Evolutionary conservation across 1,284 basidiomycete species (phyloP).

Genomic region (Anthracocystis walkeri): DNA sequence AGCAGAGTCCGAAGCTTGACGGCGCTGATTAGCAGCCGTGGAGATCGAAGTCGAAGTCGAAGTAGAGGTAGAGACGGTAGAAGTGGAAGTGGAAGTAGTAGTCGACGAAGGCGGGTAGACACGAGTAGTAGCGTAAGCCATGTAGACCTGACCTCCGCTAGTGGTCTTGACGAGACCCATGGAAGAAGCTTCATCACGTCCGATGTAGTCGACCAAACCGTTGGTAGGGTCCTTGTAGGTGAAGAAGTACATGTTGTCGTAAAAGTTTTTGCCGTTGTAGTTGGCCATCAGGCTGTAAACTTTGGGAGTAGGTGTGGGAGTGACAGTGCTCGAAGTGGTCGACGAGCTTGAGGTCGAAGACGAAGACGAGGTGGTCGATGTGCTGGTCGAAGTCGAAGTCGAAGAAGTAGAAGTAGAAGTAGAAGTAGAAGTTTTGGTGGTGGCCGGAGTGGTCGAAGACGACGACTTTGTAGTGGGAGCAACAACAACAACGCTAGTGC

Average conservation of each 20-base stretch:
- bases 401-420: conserved; percentile 9
- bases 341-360: conserved; percentile 6
- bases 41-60: conserved; percentile 18
- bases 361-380: conserved; percentile 1
- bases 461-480: conserved; percentile 2
- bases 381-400: conserved; percentile 1
- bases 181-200: conserved; percentile 26
- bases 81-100: conserved; percentile 8
- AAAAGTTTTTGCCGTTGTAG: conserved; percentile 54
- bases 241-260: conserved; percentile 60
- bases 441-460: conserved; percentile 11
- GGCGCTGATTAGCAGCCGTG: conserved; percentile 12
- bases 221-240: conserved; percentile 55
- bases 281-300: conserved; percentile 42
- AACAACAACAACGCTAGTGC: conserved; percentile 6
- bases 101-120: conserved; percentile 29
- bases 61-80: conserved; percentile 1
- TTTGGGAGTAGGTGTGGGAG: conserved; percentile 32
- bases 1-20: conserved; percentile 14
- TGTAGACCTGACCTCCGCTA: conserved; percentile 38
- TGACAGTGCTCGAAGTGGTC: conserved; percentile 20
- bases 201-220: conserved; percentile 51
- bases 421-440: conserved; percentile 3
- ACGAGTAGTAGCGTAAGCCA: conserved; percentile 54
- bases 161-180: conserved; percentile 44